Base-by-base conservation (phyloP, 805 yeast genomes). In the Lipomyces starkeyi region DNA sequence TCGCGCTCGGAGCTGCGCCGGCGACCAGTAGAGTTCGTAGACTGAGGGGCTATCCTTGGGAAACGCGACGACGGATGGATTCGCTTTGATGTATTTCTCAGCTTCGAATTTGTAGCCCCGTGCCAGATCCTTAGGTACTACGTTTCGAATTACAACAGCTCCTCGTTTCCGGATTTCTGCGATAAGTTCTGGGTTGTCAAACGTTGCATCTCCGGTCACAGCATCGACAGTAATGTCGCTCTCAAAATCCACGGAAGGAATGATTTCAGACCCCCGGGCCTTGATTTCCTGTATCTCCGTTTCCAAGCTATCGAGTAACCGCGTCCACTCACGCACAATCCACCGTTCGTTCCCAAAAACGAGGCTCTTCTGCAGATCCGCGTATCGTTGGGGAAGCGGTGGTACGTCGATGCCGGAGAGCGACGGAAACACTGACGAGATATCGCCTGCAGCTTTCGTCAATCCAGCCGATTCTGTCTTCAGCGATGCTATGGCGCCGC, bases 11-110 rank as follows among this genome's bases (percentile, higher is more conserved):
- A 78, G 74, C 70, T 82, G 83, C 2, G 82, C 70, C 61, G 76
- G 75, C 2, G 82, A 75, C 84, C 84, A 82, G 67, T 79, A 80
- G 17, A 80, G 73, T 65, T 80, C 80, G 71, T 77, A 73, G 61
- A 76, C 71, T 55, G 74, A 63, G 40, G 77, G 73, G 53, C 74
- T 63, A 8, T 67, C 69, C 14, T 55, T 61, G 3, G 80, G 78
- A 54, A 72, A 72, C 2, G 65, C 76, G 1, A 75, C 75, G 56
- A 74, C 75, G 13, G 29, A 34, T 1, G 79, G 79, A 67, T 80
- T 76, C 14, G 67, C 72, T 17, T 66, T 58, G 29, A 78, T 69
- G 64, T 78, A 80, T 13, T 73, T 74, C 5, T 69, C 73, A 56
- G 74, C 70, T 57, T 73, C 73, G 8, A 58, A 37, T 63, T 75